Base-by-base conservation (phyloP, 306 rosid genomes). In the Malus orientalis region DNA sequence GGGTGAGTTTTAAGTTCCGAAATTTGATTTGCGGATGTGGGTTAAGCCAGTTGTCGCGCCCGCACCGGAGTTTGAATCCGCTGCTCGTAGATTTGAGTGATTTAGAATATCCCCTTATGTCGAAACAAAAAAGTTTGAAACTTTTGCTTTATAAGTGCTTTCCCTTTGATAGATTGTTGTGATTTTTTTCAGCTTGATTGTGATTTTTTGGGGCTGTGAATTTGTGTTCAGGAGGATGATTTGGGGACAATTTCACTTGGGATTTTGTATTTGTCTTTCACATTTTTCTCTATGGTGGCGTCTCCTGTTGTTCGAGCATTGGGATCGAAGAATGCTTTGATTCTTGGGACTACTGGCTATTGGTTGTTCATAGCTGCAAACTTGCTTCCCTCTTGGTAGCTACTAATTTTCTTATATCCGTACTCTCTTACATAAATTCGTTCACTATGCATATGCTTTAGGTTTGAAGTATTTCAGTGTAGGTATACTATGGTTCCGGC, bases 401-500 rank as follows among this genome's bases (percentile, higher is more conserved):
- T 27, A 61, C 59, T 40, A 3, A 59, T 63, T 40, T 54, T 2
- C 13, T 33, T 54, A 1, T 12, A 6, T 42, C 6, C 30, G 0
- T 22, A 42, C 54, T 22, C 12, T 11, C 30, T 15, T 2, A 27
- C 27, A 25, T 32, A 22, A 67, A 38, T 27, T 27, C 11, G 19
- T 51, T 74, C 30, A 18, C 36, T 53, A 42, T 42, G 69, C 44
- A 4, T 13, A 15, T 62, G 66, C 15, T 79, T 81, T 66, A 75
- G 54, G 51, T 33, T 18, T 66, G 67, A 45, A 29, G 11, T 57
- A 70, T 60, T 75, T 80, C 47, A 33, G 67, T 83, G 80, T 83
- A 95, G 99, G 99, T 95, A 85, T 80, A 95, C 99, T 44, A 82
- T 95, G 96, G 86, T 92, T 78, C 99, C 99, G 19, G 97, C 97